Conservation (phyloP, 2,329 filamentous ascomycete species). For the Fusarium hainanense region DNA sequence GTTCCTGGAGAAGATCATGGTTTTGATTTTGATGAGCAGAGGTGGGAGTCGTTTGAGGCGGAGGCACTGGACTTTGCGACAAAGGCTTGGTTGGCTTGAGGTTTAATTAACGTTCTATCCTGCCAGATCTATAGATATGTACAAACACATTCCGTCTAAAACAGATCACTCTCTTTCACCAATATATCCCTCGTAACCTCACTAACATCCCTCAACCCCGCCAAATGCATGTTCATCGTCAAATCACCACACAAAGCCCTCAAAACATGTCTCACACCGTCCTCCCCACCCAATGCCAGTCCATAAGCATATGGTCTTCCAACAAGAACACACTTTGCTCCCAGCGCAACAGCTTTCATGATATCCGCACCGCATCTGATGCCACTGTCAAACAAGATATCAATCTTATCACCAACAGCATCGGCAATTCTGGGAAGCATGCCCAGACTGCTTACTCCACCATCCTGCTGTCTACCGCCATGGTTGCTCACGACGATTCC, state of each 20-base stretch:
- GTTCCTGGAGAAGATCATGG: slow-evolving; percentile 37
- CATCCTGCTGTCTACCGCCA: slow-evolving; percentile 26
- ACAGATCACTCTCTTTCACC: slow-evolving; percentile 9
- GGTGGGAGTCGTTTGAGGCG: slow-evolving; percentile 24
- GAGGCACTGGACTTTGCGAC: slow-evolving; percentile 34
- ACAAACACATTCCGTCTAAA: not conserved
- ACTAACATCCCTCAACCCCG: slow-evolving; percentile 15
- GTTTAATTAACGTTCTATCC: not conserved
- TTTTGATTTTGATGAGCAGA: slow-evolving; percentile 35
- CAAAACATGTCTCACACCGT: slow-evolving; percentile 23
- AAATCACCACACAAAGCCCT: slow-evolving; percentile 23
- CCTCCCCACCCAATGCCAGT: not conserved
- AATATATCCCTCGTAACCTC: slow-evolving; percentile 18
- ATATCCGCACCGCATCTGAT: slow-evolving; percentile 22
- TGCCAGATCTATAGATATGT: too few species aligned
- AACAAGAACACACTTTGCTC: slow-evolving; percentile 15
- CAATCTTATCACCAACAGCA: slow-evolving; percentile 3
- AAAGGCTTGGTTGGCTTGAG: slow-evolving; percentile 23
- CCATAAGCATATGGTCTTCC: slow-evolving; percentile 20
- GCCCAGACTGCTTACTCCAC: slow-evolving; percentile 25
- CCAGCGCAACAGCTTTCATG: slow-evolving; percentile 13
- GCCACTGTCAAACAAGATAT: slow-evolving; percentile 17
- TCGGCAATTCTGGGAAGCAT: slow-evolving; percentile 26
- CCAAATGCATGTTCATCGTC: slow-evolving; percentile 35
- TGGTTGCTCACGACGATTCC: slow-evolving; percentile 34